Evolutionary conservation across 2,329 filamentous ascomycete genomes (phyloP), one percentile per base, ranked within the genome.

Genomic region (Phaeoacremonium minimum): DNA sequence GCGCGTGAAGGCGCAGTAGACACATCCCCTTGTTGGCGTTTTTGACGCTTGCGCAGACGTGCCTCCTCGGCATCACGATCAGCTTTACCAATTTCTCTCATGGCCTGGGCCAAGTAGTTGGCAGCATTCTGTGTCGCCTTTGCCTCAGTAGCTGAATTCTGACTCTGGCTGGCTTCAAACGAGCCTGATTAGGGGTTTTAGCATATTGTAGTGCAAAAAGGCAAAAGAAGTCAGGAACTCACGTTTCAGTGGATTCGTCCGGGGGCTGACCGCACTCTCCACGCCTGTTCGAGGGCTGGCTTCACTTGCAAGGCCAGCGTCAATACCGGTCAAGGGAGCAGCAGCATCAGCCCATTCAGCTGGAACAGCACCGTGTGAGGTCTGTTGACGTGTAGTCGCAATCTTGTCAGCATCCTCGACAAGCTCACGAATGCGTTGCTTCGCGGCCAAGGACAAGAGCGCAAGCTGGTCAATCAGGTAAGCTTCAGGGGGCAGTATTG

Each of bases 381-480:
- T 86, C 42, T 75, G 80, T 53, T 87, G 84, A 36, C 91, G 79
- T 41, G 78, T 85, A 41, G 73, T 72, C 4, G 87, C 77, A 31
- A 95, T 63, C 8, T 73, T 73, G 37, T 81, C 77, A 9, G 87
- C 81, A 49, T 95, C 89, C 52, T 90, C 85, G 4, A 96, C 55
- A 18, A 96, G 63, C 11, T 80, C 77, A 36, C 86, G 75, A 26
- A 96, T 50, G 18, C 88, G 77, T 48, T 94, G 85, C 54, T 91
- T 87, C 8, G 87, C 82, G 14, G 87, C 86, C 38, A 96, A 74
- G 6, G 88, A 93, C 40, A 96, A 58, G 13, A 96, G 69, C 17
- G 87, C 85, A 30, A 96, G 64, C 47, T 96, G 85, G 43, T 95
- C 89, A 12, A 85, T 83, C 20, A 95, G 67, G 36, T 77, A 80